Percentiles rank a stretch among this genome's conserved stretches.
Conservation (phyloP, 1,284 basidiomycete genomes). For the Cystobasidium sp. region DNA sequence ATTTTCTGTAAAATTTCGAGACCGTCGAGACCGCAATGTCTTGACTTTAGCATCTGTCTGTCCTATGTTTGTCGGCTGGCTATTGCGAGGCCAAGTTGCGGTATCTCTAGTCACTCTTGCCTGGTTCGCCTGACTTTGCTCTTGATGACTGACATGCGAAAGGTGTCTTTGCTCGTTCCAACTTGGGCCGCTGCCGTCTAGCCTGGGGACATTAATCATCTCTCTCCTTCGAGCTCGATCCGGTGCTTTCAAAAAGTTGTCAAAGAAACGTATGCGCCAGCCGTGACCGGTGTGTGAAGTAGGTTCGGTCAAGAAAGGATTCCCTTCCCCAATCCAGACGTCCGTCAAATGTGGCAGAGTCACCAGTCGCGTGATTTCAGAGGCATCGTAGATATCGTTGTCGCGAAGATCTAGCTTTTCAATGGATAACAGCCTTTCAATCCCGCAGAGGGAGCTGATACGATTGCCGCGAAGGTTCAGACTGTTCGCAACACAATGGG, state of each 20-base stretch:
- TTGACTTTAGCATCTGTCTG: neutral
- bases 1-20: slow-evolving; percentile 9
- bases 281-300: slow-evolving; percentile 23
- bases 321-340: slow-evolving; percentile 74
- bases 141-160: neutral
- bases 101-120: neutral
- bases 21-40: slow-evolving; percentile 4
- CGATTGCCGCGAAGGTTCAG: slow-evolving; percentile 84
- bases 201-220: slow-evolving; percentile 7
- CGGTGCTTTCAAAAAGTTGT: slow-evolving; percentile 45
- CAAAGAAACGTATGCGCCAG: slow-evolving; percentile 49
- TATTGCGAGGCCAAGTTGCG: neutral
- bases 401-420: slow-evolving; percentile 83
- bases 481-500: slow-evolving; percentile 67
- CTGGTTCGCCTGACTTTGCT: neutral
- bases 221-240: slow-evolving; percentile 23
- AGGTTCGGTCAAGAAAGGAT: slow-evolving; percentile 68
- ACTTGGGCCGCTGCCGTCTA: slow-evolving; percentile 47
- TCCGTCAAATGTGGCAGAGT: slow-evolving; percentile 74
- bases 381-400: slow-evolving; percentile 79
- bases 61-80: neutral
- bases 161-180: slow-evolving; percentile 45
- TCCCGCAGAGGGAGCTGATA: slow-evolving; percentile 87
- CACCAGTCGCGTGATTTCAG: slow-evolving; percentile 83
- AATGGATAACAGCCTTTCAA: slow-evolving; percentile 82